Evolutionary conservation across 164 flowering plant genomes (phyloP), one percentile per base, ranked within the genome.

Genomic region (Stephania japonica): DNA sequence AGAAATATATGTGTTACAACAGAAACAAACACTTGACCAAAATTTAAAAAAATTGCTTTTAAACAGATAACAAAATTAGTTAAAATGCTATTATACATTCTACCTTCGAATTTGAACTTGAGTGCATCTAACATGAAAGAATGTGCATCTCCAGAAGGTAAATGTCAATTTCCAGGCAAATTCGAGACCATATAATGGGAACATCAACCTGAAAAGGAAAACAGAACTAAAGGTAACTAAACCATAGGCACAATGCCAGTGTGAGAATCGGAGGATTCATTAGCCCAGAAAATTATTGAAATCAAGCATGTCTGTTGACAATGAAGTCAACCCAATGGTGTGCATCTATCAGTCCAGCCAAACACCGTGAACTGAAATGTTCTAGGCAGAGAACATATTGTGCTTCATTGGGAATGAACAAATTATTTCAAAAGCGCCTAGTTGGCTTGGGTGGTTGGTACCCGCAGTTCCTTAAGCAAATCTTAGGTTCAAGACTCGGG

Each of bases 171-270:
- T 89, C 86, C 84, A 85, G 25, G 85, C 86, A 76, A 84, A 77
- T 77, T 76, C 82, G 73, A 90, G 70, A 76, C 87, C 82, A 75
- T 74, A 83, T 71, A 87, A 47, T 72, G 97, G 92, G 79, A 87
- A 84, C 84, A 77, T 79, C 85, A 90, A 81, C 89, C 97, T 93
- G 73, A 76, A 80, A 27, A 32, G 2, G 38, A 2, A 25, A 71
- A 73, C 42, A 69, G 19, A 69, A 64, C 21, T 11, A 61, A 32
- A 32, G 41, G 26, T 19, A 18, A 56, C 7, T 21, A 4, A 56
- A 18, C 21, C n/a, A n/a, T 6, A 56, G 63, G 7, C 18, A 16
- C 2, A 56, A 56, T 56, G 63, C 38, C n/a, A 14, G 38, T 32
- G 38, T 4, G 38, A 32, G 38, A 32, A 32, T 32, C 38, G 4